phyloP scores from a whole-genome alignment of 192 early-diverging fungal species.

The Backusella sp. region DNA sequence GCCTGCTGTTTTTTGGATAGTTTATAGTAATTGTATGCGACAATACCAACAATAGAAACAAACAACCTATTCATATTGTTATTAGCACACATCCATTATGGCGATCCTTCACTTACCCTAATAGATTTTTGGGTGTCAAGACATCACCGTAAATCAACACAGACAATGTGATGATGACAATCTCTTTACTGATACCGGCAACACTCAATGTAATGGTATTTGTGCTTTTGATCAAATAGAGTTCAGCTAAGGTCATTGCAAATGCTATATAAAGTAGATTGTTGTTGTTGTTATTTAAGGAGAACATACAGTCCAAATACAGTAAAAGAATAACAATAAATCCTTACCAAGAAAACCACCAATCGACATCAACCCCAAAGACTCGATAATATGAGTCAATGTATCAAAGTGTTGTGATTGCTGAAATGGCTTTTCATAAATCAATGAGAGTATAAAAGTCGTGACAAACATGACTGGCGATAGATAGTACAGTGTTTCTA shows the following conservation, averaged over 20 bases:
- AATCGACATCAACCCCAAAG: constrained; percentile 51
- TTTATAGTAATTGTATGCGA: constrained; percentile 47
- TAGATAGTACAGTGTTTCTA: constrained; percentile 74
- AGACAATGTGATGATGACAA: constrained; percentile 70
- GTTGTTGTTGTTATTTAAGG: background rate
- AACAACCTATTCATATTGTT: constrained; percentile 38
- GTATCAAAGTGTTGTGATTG: constrained; percentile 55
- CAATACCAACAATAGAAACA: constrained; percentile 58
- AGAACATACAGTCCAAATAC: background rate
- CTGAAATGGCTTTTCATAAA: constrained; percentile 57
- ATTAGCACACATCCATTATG: background rate
- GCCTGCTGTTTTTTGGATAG: constrained; percentile 14
- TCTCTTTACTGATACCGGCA: constrained; percentile 78
- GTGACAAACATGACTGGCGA: constrained; percentile 74
- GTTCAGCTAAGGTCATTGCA: constrained; percentile 77
- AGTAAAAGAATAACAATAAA: background rate
- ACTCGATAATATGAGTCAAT: constrained; percentile 35
- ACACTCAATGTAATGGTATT: constrained; percentile 82
- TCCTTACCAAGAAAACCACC: constrained; percentile 60
- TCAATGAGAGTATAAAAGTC: constrained; percentile 55
- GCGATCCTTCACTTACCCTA: constrained; percentile 49
- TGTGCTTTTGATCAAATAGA: constrained; percentile 72
- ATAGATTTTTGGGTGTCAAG: constrained; percentile 60
- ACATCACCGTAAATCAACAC: constrained; percentile 71
- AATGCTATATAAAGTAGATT: constrained; percentile 50